Base-by-base conservation (phyloP, 305 asterid species). In the Fraxinus ornus region DNA sequence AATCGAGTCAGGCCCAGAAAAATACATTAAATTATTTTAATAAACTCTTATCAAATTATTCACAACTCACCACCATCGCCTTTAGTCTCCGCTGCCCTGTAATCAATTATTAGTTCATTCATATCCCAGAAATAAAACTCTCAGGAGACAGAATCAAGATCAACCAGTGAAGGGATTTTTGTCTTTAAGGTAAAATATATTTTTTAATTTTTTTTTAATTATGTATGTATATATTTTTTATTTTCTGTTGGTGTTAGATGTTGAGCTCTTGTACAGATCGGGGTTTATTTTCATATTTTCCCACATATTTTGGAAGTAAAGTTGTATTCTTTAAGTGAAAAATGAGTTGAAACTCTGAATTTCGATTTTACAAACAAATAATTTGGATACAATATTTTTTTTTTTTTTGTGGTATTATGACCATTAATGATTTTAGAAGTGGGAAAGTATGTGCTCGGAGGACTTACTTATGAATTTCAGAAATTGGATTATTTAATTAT, bases 81-180 rank as follows among this genome's bases (percentile, higher is more conserved):
- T 60, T 66, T 78, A 2, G 71, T 47, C 76, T 78, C 79, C 24
- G 55, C 41, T n/a, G 35, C 17, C 44, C 75, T 77, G 36, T 64
- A 44, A 80, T 28, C 49, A 62, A 62, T 60, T 24, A 22, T 62
- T 76, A 57, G 66, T 78, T 79, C 64, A 36, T 26, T 28, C 13
- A 64, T 39, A 52, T 36, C 75, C 49, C 74, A 21, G 26, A 13
- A 62, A 62, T 22, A 62, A 22, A 21, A 62, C 72, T 22, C 24
- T 2, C 15, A 62, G 72, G 72, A 60, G 70, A 66, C 36, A 66
- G n/a, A 24, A 41, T 70, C 55, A 17, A 47, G 79, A 78, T 80
- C 81, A 49, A 82, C 68, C 57, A 74, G 85, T 72, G 60, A 73
- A 22, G 35, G 37, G 28, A 0, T 77, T 77, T 28, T 68, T 68